Conservation (phyloP, 2,329 filamentous ascomycete species). For the Xenoacremonium recifei region DNA sequence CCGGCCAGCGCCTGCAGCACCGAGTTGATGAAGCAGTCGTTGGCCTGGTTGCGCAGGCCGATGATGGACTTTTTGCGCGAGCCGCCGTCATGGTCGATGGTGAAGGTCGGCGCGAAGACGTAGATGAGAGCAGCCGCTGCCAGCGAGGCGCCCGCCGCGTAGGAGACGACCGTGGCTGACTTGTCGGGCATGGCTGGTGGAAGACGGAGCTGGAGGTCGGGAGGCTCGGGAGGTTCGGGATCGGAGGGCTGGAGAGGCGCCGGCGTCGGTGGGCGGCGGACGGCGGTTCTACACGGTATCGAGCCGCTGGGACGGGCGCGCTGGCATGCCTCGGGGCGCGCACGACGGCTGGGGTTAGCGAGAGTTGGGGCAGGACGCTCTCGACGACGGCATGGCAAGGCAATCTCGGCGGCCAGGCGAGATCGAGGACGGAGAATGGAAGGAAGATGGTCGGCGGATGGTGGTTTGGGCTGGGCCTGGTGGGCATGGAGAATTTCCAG, state of each 20-base stretch:
- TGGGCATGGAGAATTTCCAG: too few species aligned
- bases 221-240: constrained; percentile 15
- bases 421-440: too few species aligned
- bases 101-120: constrained; percentile 96
- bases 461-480: too few species aligned
- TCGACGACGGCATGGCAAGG: constrained; percentile 17
- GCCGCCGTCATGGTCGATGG: constrained; percentile 79
- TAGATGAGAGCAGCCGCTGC: constrained; percentile 94
- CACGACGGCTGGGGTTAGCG: constrained; percentile 3
- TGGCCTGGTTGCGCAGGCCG: constrained; percentile 85
- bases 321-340: constrained; percentile 15
- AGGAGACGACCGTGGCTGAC: constrained; percentile 61
- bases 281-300: background rate
- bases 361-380: constrained; percentile 2
- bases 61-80: constrained; percentile 82
- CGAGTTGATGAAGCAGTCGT: constrained; percentile 97
- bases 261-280: background rate
- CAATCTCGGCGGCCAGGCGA: too few species aligned
- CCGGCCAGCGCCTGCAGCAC: constrained; percentile 91
- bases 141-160: constrained; percentile 92
- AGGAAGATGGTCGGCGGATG: too few species aligned
- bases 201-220: constrained; percentile 18
- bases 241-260: constrained; percentile 8
- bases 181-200: constrained; percentile 35
- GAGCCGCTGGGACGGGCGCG: constrained; percentile 15